Base-by-base conservation (phyloP, 2,329 filamentous ascomycete genomes). In the Aspergillus ustus region DNA sequence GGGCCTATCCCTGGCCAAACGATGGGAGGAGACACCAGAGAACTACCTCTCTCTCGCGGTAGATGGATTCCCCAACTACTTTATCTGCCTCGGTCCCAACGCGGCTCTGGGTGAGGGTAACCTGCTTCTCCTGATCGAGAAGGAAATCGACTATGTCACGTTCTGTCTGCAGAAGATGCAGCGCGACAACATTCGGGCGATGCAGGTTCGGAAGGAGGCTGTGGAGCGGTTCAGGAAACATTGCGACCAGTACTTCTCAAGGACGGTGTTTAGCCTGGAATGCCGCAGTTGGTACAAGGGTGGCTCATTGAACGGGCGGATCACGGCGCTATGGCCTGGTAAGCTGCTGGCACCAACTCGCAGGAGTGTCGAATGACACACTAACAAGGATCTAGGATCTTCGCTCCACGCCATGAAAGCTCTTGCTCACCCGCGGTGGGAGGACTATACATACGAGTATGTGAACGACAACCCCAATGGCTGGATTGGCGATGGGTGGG, bases 211-310 rank as follows among this genome's bases (percentile, higher is more conserved):
- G 11, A 62, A 43, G 34, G 69, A 72, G 2, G 68, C 73, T 1
- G 75, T 77, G 8, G 55, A 63, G 22, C 65, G 59, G 7, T 76
- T 76, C 46, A 71, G 68, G 2, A 48, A 54, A 29, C 68, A 77
- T 43, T 73, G 74, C 37, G 74, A 78, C 57, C 65, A 74, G 37
- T 77, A 75, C 59, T 75, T 77, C 55, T 66, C 67, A 9, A 65
- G 64, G 28, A 78, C 75, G 1, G 75, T 78, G 6, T 78, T 73
- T 59, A 64, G 66, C n/a, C 60, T 69, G 49, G 70, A 74, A 22
- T 78, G 76, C 60, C 70, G 72, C 15, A 77, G 75, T 56, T 78
- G 77, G 77, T 77, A 77, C 52, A 78, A 77, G 59, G 72, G 72
- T 25, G 73, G 75, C 2, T 69, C 66, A 0, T 65, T 73, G 43